Evolutionary conservation across 768 basidiomycete genomes (phyloP), one percentile per base, ranked within the genome.

Genomic region (Tylopilus vinaceipallidus): DNA sequence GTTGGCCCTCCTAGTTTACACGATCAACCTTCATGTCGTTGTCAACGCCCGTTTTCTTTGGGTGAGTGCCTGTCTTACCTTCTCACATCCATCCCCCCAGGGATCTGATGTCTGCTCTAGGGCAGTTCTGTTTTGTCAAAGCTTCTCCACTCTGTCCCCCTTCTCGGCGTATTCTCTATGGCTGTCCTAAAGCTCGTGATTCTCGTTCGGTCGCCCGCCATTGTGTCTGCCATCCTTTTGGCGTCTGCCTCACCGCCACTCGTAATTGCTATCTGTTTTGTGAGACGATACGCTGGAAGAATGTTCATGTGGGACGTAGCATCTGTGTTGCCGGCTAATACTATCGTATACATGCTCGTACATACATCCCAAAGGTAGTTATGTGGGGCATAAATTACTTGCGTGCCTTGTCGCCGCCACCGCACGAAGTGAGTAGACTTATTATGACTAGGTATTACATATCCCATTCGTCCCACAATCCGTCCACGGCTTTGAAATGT

Each of bases 391-490:
- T 55, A 57, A 57, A 41, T 56, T 61, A 61, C 30, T 30, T 17
- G 34, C n/a, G n/a, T n/a, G n/a, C n/a, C n/a, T n/a, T n/a, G n/a
- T n/a, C n/a, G n/a, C n/a, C n/a, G n/a, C 32, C 24, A 17, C 40
- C n/a, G 37, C 30, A 3, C 32, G 50, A 41, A 30, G 34, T 17
- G 23, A 26, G n/a, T 45, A 37, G 7, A n/a, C 45, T 20, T 19
- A 6, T 24, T 24, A 24, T n/a, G 1, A n/a, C 42, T 14, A 35
- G 26, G 32, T 17, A 32, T 61, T 51, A 77, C 80, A 86, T 83
- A 59, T 87, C 86, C 84, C 86, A 89, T 55, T 87, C 87, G 40
- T 85, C 84, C 86, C 88, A 90, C 49, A 68, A 33, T 37, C 58
- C 61, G 13, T 68, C 66, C 9, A 33, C 2, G 34, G 53, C 39